phyloP scores from a whole-genome alignment of 2,329 filamentous ascomycete species.

The Laburnicola sp. region DNA sequence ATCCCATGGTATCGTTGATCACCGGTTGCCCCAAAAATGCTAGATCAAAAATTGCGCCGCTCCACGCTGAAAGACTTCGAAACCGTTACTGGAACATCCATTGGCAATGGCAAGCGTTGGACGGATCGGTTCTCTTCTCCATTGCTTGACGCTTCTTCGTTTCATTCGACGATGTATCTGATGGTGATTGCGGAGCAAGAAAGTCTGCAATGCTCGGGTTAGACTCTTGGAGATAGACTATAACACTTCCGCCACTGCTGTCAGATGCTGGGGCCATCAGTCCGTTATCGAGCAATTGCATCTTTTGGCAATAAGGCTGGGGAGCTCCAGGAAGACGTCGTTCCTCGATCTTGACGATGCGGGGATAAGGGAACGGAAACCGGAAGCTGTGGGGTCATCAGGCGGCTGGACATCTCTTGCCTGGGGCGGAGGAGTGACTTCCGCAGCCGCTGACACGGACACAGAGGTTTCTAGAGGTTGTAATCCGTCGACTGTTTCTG shows the following conservation, averaged over 20 bases:
- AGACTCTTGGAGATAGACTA: conserved; percentile 46
- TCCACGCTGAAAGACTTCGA: neutral
- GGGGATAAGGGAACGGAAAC: conserved; percentile 50
- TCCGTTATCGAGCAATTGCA: conserved; percentile 61
- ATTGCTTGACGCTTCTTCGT: conserved; percentile 18
- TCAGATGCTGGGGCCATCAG: conserved; percentile 44
- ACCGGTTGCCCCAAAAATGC: conserved; percentile 5
- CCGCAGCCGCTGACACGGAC: conserved; percentile 11
- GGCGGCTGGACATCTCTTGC: neutral
- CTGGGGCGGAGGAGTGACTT: conserved; percentile 4
- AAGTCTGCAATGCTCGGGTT: conserved; percentile 44
- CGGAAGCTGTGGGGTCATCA: conserved; percentile 4
- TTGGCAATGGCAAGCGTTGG: conserved; percentile 43
- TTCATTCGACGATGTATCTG: conserved; percentile 7
- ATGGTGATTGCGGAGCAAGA: conserved; percentile 14
- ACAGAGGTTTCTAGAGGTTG: conserved; percentile 12
- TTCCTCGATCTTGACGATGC: conserved; percentile 68
- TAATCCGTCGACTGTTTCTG: conserved; percentile 17
- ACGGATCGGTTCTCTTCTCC: conserved; percentile 33
- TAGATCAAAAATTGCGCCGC: conserved; percentile 10
- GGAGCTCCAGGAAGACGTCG: conserved; percentile 56
- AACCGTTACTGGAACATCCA: conserved; percentile 42
- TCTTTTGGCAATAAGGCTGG: conserved; percentile 66
- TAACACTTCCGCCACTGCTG: conserved; percentile 40
- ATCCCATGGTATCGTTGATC: conserved; percentile 12